Base-by-base conservation (phyloP, 805 yeast species). In the Hemisphaericaspora nanyangensis region DNA sequence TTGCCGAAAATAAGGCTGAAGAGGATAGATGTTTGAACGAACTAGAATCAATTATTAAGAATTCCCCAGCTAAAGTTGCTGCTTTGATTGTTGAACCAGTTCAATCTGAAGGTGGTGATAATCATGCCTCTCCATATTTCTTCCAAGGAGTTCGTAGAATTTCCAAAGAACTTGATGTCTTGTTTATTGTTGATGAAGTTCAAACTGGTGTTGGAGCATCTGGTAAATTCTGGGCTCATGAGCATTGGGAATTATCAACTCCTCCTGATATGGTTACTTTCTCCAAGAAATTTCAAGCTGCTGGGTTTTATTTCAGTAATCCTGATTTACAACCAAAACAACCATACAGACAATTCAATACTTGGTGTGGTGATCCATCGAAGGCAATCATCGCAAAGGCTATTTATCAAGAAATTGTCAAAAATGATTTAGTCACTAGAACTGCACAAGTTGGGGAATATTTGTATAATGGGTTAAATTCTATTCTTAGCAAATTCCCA, bases 321-420 rank as follows among this genome's bases (percentile, higher is more conserved):
- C 73, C 74, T 11, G 68, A 68, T 13, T 70, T 80, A 53, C 74
- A 76, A 45, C 85, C 85, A 35, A 72, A 71, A 47, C 69, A 69
- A 50, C 74, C 85, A 18, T 81, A 76, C 63, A 72, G 86, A 63
- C 86, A 80, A 55, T 81, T 81, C 67, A 81, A 81, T 71, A 81
- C 87, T 43, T 81, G 87, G 87, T 80, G 85, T 60, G 87, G 86
- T 49, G 86, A 81, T 57, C 84, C 86, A 45, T 74, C 85, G 12
- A 77, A 77, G 63, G 81, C 82, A 56, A 63, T 80, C 38, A 68
- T 80, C 50, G 85, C 85, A 29, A 73, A 73, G 48, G 65, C 80
- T 43, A 80, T 80, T 47, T 74, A 73, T 47, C 68, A 76, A 51
- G 82, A 80, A 48, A 64, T 80, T 36, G 47, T 55, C 18, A 69